Base-by-base conservation (phyloP, 2,329 filamentous ascomycete genomes). In the Aspergillus proliferans region DNA sequence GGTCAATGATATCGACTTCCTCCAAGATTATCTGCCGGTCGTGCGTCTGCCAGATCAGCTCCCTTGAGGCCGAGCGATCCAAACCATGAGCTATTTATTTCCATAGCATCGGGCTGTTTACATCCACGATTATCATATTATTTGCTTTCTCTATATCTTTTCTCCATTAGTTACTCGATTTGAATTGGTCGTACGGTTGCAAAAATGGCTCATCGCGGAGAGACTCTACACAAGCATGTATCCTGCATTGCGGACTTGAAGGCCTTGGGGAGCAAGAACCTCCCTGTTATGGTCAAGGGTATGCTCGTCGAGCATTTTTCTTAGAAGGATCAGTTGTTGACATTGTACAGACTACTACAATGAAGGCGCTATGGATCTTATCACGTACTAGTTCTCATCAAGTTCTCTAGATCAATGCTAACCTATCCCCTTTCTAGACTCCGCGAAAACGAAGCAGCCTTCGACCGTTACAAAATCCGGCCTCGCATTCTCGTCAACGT, bases 301-400 rank as follows among this genome's bases (percentile, higher is more conserved):
- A 47, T 28, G 47, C 38, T 22, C 15, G n/a, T 39, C 10, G 10
- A 24, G 34, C 22, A 10, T 9, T 33, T 12, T 10, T 22, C 6
- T 12, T 43, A n/a, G 28, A 36, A 15, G 34, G 24, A 12, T 8
- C 5, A 43, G 28, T 18, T 21, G 19, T 34, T 52, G 38, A 47
- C n/a, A 4, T 12, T 47, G 4, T 8, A 22, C 51, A 73, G 78
- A 80, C 45, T 82, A 80, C 63, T 81, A 76, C 61, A 81, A 82
- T 58, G 78, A 76, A 51, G 79, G 79, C 5, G 76, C 78, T 4
- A 80, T 80, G 66, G 77, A 79, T 52, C 65, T 78, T 21, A 64
- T 76, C 47, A 80, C 77, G 67, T 71, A 57, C 3, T n/a, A 12
- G 7, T 1, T 14, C 7, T 18, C 34, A 18, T 36, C 34, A 18